Conservation (phyloP, 805 yeast genomes). For the Sporopachydermia quercuum region DNA sequence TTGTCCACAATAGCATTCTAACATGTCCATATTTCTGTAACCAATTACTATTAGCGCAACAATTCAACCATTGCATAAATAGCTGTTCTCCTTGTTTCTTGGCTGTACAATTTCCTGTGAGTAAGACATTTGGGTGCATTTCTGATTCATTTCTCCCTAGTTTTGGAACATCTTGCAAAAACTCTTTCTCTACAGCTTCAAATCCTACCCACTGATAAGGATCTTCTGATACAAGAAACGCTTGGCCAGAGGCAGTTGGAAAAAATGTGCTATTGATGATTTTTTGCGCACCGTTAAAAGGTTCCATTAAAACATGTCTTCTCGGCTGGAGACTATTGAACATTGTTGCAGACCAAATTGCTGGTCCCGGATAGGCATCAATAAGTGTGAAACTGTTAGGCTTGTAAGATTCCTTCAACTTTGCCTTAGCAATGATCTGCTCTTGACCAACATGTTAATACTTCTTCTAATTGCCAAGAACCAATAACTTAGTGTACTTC, state of each 20-base stretch:
- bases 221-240: slow-evolving; percentile 24
- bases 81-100: slow-evolving; percentile 45
- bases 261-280: not conserved
- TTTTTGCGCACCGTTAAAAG: slow-evolving; percentile 19
- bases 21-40: slow-evolving; percentile 58
- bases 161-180: not conserved
- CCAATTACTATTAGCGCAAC: slow-evolving; percentile 62
- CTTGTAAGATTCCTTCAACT: slow-evolving; percentile 22
- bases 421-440: slow-evolving; percentile 31
- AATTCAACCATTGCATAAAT: slow-evolving; percentile 58
- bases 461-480: no score
- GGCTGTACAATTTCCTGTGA: slow-evolving; percentile 44
- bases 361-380: slow-evolving; percentile 30
- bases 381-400: slow-evolving; percentile 17
- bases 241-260: slow-evolving; percentile 5
- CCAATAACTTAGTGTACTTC: no score
- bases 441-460: no score
- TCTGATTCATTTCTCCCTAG: slow-evolving; percentile 18
- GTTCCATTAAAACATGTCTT: slow-evolving; percentile 50
- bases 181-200: slow-evolving; percentile 25
- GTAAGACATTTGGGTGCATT: slow-evolving; percentile 38
- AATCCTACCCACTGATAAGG: slow-evolving; percentile 63
- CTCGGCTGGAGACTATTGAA: slow-evolving; percentile 45
- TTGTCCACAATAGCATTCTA: slow-evolving; percentile 56
- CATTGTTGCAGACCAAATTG: slow-evolving; percentile 47